Conservation (phyloP, 2,329 filamentous ascomycete genomes). For the Herpotrichia juniperi region DNA sequence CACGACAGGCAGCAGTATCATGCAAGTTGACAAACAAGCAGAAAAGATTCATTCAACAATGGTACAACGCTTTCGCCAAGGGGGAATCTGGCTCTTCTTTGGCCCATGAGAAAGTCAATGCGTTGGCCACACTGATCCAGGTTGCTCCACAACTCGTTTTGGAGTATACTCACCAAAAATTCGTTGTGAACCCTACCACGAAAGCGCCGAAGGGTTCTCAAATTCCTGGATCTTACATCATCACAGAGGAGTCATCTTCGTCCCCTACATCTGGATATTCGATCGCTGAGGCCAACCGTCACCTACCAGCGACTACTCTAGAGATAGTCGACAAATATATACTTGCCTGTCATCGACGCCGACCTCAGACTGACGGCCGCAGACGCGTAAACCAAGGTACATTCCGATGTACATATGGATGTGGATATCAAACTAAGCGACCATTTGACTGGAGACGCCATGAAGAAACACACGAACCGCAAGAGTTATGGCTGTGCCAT, state of each 20-base stretch:
- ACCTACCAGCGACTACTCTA: conserved; percentile 17
- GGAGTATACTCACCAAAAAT: conserved; percentile 20
- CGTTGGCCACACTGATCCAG: conserved; percentile 21
- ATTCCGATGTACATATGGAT: conserved; percentile 29
- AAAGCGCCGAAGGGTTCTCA: background rate
- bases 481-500: conserved; percentile 30
- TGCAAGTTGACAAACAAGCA: conserved; percentile 17
- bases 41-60: conserved; percentile 18
- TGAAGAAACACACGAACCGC: conserved; percentile 35
- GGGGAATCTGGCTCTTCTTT: background rate
- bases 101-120: conserved; percentile 13
- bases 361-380: conserved; percentile 26
- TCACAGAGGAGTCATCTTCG: background rate
- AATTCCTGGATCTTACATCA: background rate
- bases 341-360: conserved; percentile 17
- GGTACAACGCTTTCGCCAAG: conserved; percentile 17
- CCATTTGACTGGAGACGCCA: conserved; percentile 34
- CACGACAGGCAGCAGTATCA: background rate
- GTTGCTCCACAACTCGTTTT: conserved; percentile 13
- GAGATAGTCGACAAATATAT: conserved; percentile 26
- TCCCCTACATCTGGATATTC: conserved; percentile 10
- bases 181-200: background rate
- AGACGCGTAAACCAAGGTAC: conserved; percentile 26
- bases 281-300: conserved; percentile 16
- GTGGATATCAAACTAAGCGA: conserved; percentile 31